phyloP scores from a whole-genome alignment of 148 eudicot species.

The Chenopodium suecicum region DNA sequence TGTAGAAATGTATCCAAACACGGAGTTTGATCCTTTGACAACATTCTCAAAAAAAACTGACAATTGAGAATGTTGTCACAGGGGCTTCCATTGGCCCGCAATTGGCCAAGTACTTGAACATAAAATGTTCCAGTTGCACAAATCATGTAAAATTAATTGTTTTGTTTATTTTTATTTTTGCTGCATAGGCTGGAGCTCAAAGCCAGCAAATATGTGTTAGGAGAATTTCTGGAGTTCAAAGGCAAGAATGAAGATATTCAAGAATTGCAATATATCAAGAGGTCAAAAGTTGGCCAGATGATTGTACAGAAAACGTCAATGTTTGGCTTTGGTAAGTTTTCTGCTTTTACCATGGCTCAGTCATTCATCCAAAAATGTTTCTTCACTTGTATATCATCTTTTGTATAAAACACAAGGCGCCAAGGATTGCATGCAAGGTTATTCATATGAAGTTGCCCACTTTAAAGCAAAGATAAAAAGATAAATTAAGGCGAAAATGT shows the following conservation, averaged over 20 bases:
- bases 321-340: conserved; percentile 75
- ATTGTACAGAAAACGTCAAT: conserved; percentile 75
- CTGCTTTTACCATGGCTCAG: neutral
- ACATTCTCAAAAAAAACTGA: too few relatives aligned
- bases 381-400: neutral
- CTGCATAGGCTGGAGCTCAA: conserved; percentile 75
- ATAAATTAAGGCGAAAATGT: neutral
- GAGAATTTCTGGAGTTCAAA: conserved; percentile 84
- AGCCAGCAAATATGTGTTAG: conserved; percentile 63
- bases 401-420: neutral
- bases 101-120: neutral
- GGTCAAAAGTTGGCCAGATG: conserved; percentile 80
- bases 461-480: neutral
- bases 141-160: neutral
- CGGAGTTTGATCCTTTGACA: neutral
- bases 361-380: neutral
- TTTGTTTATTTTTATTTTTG: neutral
- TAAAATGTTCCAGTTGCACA: neutral
- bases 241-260: conserved; percentile 80
- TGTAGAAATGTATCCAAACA: neutral
- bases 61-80: neutral
- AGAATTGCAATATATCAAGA: conserved; percentile 57
- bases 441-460: neutral
- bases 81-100: neutral
- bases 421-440: neutral